Evolutionary conservation across 148 eudicot genomes (phyloP).

Genomic region (Talinum fruticosum): DNA sequence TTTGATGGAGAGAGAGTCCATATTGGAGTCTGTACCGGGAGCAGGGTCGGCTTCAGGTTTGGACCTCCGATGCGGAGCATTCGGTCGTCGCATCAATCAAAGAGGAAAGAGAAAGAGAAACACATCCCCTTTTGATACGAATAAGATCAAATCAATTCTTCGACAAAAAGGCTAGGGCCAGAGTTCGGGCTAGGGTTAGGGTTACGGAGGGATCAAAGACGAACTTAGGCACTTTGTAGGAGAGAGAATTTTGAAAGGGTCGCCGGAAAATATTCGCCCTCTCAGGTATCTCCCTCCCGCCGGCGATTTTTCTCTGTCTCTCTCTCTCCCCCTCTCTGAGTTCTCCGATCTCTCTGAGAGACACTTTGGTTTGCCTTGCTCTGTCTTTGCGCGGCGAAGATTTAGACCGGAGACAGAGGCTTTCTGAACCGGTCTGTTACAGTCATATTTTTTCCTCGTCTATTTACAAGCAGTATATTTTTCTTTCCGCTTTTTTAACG

Average conservation of each 20-base stretch:
- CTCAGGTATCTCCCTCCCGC: slow-evolving; percentile 5
- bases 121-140: slow-evolving; percentile 6
- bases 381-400: background rate
- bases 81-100: slow-evolving; percentile 93
- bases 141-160: background rate
- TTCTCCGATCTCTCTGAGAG: slow-evolving; percentile 4
- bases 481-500: background rate
- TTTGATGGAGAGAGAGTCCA: slow-evolving; percentile 51
- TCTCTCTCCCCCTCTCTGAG: background rate
- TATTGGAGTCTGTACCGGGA: slow-evolving; percentile 16
- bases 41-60: slow-evolving; percentile 3
- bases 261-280: background rate
- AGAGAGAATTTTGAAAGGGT: background rate
- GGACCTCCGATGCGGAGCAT: slow-evolving; percentile 31
- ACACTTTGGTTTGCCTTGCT: background rate
- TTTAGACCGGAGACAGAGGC: slow-evolving; percentile 8
- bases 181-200: background rate
- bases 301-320: no score
- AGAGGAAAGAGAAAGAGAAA: slow-evolving; percentile 11
- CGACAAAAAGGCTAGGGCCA: background rate
- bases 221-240: slow-evolving; percentile 17
- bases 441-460: background rate
- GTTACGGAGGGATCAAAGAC: background rate
- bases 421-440: background rate
- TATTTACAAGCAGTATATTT: background rate